Evolutionary conservation across 768 basidiomycete genomes (phyloP).

Genomic region (Lentinula boryana): DNA sequence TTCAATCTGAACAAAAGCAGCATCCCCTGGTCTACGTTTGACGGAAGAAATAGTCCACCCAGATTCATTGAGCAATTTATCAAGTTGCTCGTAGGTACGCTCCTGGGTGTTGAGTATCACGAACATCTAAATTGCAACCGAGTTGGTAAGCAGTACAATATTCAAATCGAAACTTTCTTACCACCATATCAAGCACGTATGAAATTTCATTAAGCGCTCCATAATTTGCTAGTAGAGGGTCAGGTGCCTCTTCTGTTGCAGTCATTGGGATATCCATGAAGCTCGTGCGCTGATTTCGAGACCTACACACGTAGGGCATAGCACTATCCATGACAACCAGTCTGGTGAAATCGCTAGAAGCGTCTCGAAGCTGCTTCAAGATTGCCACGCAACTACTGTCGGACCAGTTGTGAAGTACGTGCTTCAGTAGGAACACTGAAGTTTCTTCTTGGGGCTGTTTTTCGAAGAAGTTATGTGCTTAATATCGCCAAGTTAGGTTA

Average conservation of each 20-base stretch:
- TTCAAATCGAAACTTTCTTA: slow-evolving; percentile 13
- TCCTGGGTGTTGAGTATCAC: slow-evolving; percentile 10
- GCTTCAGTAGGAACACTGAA: slow-evolving; percentile 41
- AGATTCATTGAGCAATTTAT: slow-evolving; percentile 1
- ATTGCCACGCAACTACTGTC: slow-evolving; percentile 34
- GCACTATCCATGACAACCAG: slow-evolving; percentile 37
- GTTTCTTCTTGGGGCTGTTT: slow-evolving; percentile 30
- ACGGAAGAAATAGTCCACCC: slow-evolving; percentile 10
- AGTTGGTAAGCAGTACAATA: background rate
- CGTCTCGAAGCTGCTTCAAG: slow-evolving; percentile 36
- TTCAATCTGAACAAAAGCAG: slow-evolving; percentile 9
- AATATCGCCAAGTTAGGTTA: background rate
- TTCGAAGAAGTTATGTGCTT: slow-evolving; percentile 46
- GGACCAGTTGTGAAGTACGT: slow-evolving; percentile 51
- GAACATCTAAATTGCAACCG: slow-evolving; percentile 5
- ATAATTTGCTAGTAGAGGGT: slow-evolving; percentile 32
- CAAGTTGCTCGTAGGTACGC: slow-evolving; percentile 6
- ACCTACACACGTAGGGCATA: slow-evolving; percentile 27
- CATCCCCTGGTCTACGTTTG: slow-evolving; percentile 7
- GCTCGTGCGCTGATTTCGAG: slow-evolving; percentile 10
- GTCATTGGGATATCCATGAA: slow-evolving; percentile 16
- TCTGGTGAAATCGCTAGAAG: slow-evolving; percentile 18
- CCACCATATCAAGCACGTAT: slow-evolving; percentile 28
- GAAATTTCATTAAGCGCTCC: slow-evolving; percentile 29
- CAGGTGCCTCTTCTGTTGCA: slow-evolving; percentile 21